phyloP scores from a whole-genome alignment of 129 eudicot genomes.

The Solidago caesia region DNA sequence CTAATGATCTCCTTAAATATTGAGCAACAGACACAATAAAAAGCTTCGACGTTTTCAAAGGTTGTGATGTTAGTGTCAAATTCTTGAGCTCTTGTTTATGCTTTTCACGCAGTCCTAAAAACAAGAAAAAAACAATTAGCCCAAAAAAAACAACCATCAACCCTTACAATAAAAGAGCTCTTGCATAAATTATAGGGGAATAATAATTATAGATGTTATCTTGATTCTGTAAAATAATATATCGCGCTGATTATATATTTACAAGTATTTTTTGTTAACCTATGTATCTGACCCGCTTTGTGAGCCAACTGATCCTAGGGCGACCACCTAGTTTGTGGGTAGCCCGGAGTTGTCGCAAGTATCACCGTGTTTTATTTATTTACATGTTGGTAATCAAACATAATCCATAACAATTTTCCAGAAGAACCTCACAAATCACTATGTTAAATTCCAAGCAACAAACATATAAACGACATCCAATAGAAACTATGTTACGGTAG shows the following conservation, averaged over 20 bases:
- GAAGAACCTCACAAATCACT: neutral
- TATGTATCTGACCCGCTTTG: too few relatives aligned
- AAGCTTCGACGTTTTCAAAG: slow-evolving; percentile 70
- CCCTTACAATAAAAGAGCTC: slow-evolving; percentile 11
- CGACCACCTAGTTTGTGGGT: neutral
- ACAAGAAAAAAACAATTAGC: slow-evolving; percentile 29
- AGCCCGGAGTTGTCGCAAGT: neutral
- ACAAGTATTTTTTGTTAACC: neutral
- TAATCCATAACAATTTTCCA: neutral
- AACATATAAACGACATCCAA: neutral
- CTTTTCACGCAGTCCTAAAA: slow-evolving; percentile 68
- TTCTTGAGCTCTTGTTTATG: slow-evolving; percentile 71
- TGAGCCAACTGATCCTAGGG: neutral
- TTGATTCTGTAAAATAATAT: too few relatives aligned
- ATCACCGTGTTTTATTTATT: neutral
- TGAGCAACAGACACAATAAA: slow-evolving; percentile 61
- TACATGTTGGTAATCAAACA: slow-evolving; percentile 1
- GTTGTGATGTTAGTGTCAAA: slow-evolving; percentile 67
- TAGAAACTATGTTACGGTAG: neutral
- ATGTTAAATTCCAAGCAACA: neutral
- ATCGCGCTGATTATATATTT: neutral
- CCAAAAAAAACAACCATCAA: neutral
- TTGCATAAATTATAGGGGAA: neutral
- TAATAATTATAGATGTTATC: neutral
- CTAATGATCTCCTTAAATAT: slow-evolving; percentile 48